These are phyloP conservation scores for Aspergillus coremiiformis DNA, from an alignment of 495 filamentous ascomycete species.

Conservation along the genomic window DNA sequence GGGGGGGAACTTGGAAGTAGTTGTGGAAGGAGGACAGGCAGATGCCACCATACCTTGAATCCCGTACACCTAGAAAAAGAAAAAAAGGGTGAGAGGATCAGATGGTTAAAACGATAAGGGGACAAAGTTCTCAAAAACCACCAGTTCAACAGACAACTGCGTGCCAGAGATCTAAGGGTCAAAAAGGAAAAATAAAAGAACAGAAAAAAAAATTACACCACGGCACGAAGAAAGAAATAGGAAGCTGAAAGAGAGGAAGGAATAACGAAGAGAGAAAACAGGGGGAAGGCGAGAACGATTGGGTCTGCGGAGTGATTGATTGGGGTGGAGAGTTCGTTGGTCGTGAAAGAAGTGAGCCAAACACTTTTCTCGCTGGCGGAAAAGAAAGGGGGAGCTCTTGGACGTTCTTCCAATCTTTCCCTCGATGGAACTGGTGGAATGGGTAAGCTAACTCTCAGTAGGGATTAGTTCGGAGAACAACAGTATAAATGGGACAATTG, in stretches of 20 bases:
- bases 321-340: conserved; percentile 6
- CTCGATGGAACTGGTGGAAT: too few relatives aligned
- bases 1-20: too few relatives aligned
- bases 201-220: conserved; percentile 2
- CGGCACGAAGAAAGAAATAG: conserved; percentile 18
- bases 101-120: conserved; percentile 13
- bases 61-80: conserved; percentile 12
- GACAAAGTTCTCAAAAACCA: conserved; percentile 10
- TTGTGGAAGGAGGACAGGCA: not conserved
- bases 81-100: conserved; percentile 13
- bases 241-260: conserved; percentile 22
- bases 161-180: conserved; percentile 1
- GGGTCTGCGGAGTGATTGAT: conserved; percentile 21
- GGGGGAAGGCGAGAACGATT: conserved; percentile 18
- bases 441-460: conserved; percentile 6
- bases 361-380: conserved; percentile 13
- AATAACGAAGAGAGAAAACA: conserved; percentile 17
- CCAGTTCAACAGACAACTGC: not conserved
- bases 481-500: not conserved
- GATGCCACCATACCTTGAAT: conserved; percentile 15
- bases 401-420: too few relatives aligned
- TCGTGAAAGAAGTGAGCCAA: conserved; percentile 3
- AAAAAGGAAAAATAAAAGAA: conserved; percentile 9
- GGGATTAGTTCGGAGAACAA: conserved; percentile 3
- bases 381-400: conserved; percentile 23